phyloP scores from a whole-genome alignment of 441 rosid species.

The Cnidoscolus chayamansa region DNA sequence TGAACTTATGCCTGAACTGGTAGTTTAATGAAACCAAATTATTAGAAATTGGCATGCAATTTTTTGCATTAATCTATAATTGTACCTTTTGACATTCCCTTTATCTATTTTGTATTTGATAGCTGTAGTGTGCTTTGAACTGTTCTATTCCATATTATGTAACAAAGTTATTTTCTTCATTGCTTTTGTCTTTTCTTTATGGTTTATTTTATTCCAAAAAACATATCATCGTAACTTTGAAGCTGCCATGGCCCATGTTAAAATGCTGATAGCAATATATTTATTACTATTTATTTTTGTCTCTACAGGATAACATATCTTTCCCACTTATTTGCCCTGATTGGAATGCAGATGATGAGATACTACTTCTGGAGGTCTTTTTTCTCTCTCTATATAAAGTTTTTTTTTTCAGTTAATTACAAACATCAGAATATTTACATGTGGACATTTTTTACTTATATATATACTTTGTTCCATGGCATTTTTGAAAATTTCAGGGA shows the following conservation, averaged over 20 bases:
- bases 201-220: neutral
- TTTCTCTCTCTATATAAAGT: neutral
- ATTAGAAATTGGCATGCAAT: neutral
- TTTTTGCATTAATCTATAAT: neutral
- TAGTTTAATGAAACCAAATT: neutral
- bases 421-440: neutral
- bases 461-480: constrained; percentile 6
- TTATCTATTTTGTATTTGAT: neutral
- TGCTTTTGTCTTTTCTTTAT: neutral
- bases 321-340: constrained; percentile 84
- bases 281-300: constrained; percentile 8
- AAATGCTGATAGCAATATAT: neutral
- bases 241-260: neutral
- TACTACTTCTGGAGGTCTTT: constrained; percentile 77
- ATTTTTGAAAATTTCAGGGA: constrained; percentile 46
- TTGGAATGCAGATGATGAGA: constrained; percentile 98
- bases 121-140: constrained; percentile 10
- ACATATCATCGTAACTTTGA: neutral
- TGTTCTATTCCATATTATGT: neutral
- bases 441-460: neutral
- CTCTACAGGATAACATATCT: constrained; percentile 72
- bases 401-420: constrained; percentile 1
- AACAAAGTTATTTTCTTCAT: neutral
- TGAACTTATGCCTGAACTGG: neutral
- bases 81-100: neutral